Base-by-base conservation (phyloP, 352 stramenopile genomes). In the Globisporangium sylvaticum region DNA sequence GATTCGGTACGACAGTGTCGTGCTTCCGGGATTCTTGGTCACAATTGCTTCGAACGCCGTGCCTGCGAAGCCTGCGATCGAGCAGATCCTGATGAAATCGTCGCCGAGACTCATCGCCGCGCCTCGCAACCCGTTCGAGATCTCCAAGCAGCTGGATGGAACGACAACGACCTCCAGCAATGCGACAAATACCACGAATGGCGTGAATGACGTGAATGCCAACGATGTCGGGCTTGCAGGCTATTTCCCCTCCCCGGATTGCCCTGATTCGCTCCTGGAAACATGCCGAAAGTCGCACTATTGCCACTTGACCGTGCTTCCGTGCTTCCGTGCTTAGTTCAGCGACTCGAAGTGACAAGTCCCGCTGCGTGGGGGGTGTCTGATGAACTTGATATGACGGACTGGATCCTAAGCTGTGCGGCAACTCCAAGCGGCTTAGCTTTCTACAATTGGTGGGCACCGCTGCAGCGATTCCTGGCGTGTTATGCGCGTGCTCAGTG, bases 361-460 rank as follows among this genome's bases (percentile, higher is more conserved):
- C 39, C 39, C 39, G 14, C 15, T 14, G 14, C 14, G 14, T 46
- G 39, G 39, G 54, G 14, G 18, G 8, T 25, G 2, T 25, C 31
- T 20, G 15, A 14, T 15, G 27, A 52, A 2, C 9, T 67, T 14
- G 57, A 73, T 20, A 18, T 73, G 34, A 56, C 29, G 0, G 31
- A 48, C 2, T 52, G 63, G 53, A 29, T 62, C 3, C 62, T 32
- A 10, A 31, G 29, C 4, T 69, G 54, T 22, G 53, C 27, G 8
- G 53, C 65, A 20, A 25, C 14, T 5, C 34, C 31, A 34, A 68
- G 44, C 31, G 29, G 2, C 6, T 18, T 5, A 4, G 29, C 46
- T 6, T 78, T 74, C 31, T 68, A 71, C 48, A 63, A 67, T 15
- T 76, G 74, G 71, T 78, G 69, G 71, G 57, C 65, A 12, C 60